A percentile compares a stretch with the other conserved stretches of the same genome.
Conservation (phyloP, 2,329 filamentous ascomycete species). For the Colletotrichum eremochloae region DNA sequence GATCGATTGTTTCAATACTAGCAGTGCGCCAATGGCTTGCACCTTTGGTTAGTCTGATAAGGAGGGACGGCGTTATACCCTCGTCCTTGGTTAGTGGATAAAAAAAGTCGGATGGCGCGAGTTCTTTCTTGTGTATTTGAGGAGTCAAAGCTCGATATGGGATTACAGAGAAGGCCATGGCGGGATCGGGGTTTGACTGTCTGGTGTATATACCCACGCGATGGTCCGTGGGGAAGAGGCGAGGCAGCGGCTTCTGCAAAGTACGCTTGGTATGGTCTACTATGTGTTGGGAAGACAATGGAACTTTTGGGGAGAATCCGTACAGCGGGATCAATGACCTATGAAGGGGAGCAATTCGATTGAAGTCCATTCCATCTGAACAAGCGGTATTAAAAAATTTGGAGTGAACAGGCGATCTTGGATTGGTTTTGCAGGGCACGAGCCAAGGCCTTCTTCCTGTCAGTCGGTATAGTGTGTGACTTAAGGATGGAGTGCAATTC, state of each 20-base stretch:
- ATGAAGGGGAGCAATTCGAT: slow-evolving; percentile 8
- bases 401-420: not conserved
- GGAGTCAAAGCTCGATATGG: slow-evolving; percentile 17
- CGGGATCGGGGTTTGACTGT: slow-evolving; percentile 9
- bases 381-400: not conserved
- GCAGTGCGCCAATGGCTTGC: slow-evolving; percentile 20
- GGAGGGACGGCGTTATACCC: slow-evolving; percentile 32
- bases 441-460: slow-evolving; percentile 22
- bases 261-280: slow-evolving; percentile 10
- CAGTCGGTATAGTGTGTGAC: slow-evolving; percentile 1
- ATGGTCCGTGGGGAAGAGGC: slow-evolving; percentile 23
- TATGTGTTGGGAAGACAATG: slow-evolving; percentile 20
- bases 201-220: slow-evolving; percentile 39
- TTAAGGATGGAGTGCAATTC: not conserved
- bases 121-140: slow-evolving; percentile 20
- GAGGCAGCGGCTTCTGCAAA: slow-evolving; percentile 3
- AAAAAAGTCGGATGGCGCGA: slow-evolving; percentile 33
- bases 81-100: slow-evolving; percentile 31
- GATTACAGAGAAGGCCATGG: slow-evolving; percentile 16
- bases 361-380: not conserved
- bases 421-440: slow-evolving; percentile 1
- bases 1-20: slow-evolving; percentile 16
- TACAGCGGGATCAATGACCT: slow-evolving; percentile 15
- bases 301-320: slow-evolving; percentile 12
- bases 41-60: slow-evolving; percentile 19